Evolutionary conservation across 2,329 filamentous ascomycete genomes (phyloP).

Genomic region (Arthroderma uncinatum): DNA sequence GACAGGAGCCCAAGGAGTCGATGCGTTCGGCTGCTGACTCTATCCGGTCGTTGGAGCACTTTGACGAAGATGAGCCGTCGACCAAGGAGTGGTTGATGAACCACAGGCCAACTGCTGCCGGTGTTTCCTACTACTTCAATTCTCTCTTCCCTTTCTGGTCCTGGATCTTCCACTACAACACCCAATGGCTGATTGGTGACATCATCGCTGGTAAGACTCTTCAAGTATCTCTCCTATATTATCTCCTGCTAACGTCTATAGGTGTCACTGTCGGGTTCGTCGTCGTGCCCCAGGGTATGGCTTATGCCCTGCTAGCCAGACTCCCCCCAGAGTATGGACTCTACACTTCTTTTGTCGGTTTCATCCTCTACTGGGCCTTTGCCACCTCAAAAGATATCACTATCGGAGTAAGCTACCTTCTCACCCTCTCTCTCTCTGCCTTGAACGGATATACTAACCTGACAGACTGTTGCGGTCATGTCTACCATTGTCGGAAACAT

Average conservation of each 20-base stretch:
- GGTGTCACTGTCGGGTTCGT: slow-evolving; percentile 40
- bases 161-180: slow-evolving; percentile 44
- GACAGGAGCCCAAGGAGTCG: slow-evolving; percentile 11
- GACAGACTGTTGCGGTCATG: slow-evolving; percentile 46
- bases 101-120: slow-evolving; percentile 9
- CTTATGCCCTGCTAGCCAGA: slow-evolving; percentile 51
- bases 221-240: not conserved
- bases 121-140: slow-evolving; percentile 9
- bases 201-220: slow-evolving; percentile 28
- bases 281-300: slow-evolving; percentile 51
- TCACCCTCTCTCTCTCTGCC: not conserved
- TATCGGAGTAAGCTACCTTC: slow-evolving; percentile 7
- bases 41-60: slow-evolving; percentile 18
- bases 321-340: slow-evolving; percentile 52
- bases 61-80: slow-evolving; percentile 15
- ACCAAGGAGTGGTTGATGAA: slow-evolving; percentile 12
- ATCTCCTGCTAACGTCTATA: not conserved
- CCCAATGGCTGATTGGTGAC: slow-evolving; percentile 40
- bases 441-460: not conserved
- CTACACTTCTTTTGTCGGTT: slow-evolving; percentile 50
- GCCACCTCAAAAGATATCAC: slow-evolving; percentile 49
- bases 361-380: slow-evolving; percentile 48
- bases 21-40: slow-evolving; percentile 11
- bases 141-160: slow-evolving; percentile 40
- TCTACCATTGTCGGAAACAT: slow-evolving; percentile 55